Percentiles rank a stretch among this genome's conserved stretches.
These are phyloP conservation scores for Talaromyces sp. DNA, from an alignment of 2,329 filamentous ascomycete genomes.

Conservation along the genomic window DNA sequence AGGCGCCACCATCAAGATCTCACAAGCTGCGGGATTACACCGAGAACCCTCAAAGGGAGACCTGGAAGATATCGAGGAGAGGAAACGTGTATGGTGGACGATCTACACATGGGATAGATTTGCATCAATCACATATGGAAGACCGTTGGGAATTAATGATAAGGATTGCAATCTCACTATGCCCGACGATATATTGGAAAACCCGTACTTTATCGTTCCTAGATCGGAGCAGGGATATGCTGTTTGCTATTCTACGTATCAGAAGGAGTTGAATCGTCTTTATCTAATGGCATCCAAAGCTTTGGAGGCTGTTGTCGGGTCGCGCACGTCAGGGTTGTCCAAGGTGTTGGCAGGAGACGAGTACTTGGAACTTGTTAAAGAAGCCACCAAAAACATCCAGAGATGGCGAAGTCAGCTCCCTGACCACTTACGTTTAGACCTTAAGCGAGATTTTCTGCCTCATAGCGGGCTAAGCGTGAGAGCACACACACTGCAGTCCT, in stretches of 20 bases:
- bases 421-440: not conserved
- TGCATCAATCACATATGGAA: conserved; percentile 36
- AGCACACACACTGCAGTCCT: not conserved
- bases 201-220: not conserved
- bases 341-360: not conserved
- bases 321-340: not conserved
- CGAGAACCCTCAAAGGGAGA: conserved; percentile 19
- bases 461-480: not conserved
- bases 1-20: conserved; percentile 32
- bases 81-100: conserved; percentile 39
- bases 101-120: conserved; percentile 41
- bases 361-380: not conserved
- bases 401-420: not conserved
- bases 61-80: conserved; percentile 26
- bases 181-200: not conserved
- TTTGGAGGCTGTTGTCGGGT: not conserved
- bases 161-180: conserved; percentile 26
- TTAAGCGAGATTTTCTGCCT: not conserved
- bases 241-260: not conserved
- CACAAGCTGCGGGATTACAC: conserved; percentile 31
- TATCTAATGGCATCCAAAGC: not conserved
- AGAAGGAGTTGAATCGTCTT: not conserved
- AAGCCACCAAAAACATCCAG: not conserved
- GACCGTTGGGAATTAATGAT: conserved; percentile 38
- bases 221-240: not conserved